phyloP scores from a whole-genome alignment of 345 rosid species.

The Ceriops zippeliana region DNA sequence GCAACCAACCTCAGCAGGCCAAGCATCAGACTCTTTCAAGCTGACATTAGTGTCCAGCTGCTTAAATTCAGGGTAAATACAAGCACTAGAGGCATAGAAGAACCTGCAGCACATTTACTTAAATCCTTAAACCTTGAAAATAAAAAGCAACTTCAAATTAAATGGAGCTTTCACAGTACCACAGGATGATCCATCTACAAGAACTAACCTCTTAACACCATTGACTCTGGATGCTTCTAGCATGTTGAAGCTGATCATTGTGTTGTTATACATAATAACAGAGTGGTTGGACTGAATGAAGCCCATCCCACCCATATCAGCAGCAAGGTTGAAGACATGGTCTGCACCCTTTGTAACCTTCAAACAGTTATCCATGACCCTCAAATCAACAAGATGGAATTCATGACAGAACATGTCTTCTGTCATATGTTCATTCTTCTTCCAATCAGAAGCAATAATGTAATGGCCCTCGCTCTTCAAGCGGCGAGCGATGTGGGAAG shows the following conservation, averaged over 20 bases:
- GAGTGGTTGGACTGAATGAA: conserved; percentile 98
- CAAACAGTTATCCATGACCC: conserved; percentile 97
- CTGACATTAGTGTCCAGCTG: conserved; percentile 97
- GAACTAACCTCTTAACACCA: conserved; percentile 73
- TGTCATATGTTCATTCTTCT: conserved; percentile 98
- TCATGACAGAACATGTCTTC: conserved; percentile 98
- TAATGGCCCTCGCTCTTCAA: conserved; percentile 93
- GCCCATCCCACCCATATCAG: conserved; percentile 99
- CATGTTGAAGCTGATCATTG: conserved; percentile 99
- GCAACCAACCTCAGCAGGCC: conserved; percentile 97
- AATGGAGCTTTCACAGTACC: not conserved
- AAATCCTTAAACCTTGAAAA: too few relatives aligned
- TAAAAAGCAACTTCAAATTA: too few relatives aligned
- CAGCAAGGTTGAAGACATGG: conserved; percentile 99
- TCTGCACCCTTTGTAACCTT: conserved; percentile 69
- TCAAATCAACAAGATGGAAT: conserved; percentile 89
- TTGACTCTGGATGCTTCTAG: conserved; percentile 92
- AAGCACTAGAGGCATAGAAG: conserved; percentile 99
- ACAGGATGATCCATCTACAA: not conserved
- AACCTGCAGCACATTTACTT: conserved; percentile 46
- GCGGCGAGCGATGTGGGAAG: conserved; percentile 98
- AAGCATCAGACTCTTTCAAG: conserved; percentile 97
- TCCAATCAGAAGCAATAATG: conserved; percentile 98
- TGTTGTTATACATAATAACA: conserved; percentile 97
- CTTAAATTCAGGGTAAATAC: conserved; percentile 97